These are phyloP conservation scores for Aspergillus texensis DNA, from an alignment of 2,329 filamentous ascomycete genomes.

Conservation along the genomic window DNA sequence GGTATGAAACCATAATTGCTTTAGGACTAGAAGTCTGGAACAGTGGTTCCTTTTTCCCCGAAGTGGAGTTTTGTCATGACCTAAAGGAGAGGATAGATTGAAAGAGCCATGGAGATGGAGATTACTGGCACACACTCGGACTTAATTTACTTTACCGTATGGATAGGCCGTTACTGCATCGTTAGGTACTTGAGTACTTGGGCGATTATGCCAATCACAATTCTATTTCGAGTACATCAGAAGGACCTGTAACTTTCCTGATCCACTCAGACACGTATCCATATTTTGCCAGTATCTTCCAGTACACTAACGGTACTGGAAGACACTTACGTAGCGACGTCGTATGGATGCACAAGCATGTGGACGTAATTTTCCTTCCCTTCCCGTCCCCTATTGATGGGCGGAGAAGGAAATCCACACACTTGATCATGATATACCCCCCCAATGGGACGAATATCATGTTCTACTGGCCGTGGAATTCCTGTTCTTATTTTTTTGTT, in stretches of 20 bases:
- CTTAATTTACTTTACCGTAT: constrained; percentile 3
- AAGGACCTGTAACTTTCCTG: neutral
- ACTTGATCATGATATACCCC: constrained; percentile 3
- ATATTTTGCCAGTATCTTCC: neutral
- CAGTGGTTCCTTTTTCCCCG: neutral
- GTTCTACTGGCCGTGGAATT: neutral
- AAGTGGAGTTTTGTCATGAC: neutral
- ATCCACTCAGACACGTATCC: neutral
- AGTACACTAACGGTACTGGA: neutral
- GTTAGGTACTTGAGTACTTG: neutral
- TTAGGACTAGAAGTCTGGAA: neutral
- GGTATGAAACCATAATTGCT: neutral
- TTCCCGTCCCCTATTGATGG: neutral
- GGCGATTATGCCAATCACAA: neutral
- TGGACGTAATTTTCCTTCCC: constrained; percentile 3
- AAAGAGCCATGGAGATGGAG: neutral
- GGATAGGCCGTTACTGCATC: neutral
- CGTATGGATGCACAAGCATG: neutral
- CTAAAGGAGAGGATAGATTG: neutral
- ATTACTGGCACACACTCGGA: neutral
- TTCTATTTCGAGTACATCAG: neutral
- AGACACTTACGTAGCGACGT: neutral
- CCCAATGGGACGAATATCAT: neutral
- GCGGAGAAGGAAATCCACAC: neutral
- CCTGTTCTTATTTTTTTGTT: neutral